Evolutionary conservation across 2,329 filamentous ascomycete species (phyloP).

Genomic region (Cercospora zeina): DNA sequence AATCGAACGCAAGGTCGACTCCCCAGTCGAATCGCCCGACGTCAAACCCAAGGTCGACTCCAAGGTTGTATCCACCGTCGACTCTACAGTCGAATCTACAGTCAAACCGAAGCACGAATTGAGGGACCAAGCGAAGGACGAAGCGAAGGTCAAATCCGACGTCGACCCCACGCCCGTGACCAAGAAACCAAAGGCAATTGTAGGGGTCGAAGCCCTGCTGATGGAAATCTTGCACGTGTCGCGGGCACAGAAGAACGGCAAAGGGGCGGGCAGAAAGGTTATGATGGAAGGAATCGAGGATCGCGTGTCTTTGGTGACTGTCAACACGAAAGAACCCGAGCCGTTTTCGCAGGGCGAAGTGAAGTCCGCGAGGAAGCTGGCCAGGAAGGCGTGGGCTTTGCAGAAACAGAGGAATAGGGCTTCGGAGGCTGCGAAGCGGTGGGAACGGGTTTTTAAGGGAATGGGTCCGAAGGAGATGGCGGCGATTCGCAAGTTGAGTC

Average conservation of each 20-base stretch:
- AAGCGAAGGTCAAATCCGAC: too few species aligned
- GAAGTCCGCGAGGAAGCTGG: conserved; percentile 23
- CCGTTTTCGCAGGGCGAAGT: conserved; percentile 25
- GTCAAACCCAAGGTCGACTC: too few species aligned
- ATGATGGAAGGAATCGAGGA: conserved; percentile 20
- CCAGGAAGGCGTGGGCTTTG: conserved; percentile 24
- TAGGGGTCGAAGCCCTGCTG: conserved; percentile 17
- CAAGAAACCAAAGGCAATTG: conserved; percentile 23
- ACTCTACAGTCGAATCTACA: too few species aligned
- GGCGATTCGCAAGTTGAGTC: too few species aligned
- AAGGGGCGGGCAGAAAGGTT: conserved; percentile 6
- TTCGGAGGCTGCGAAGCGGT: background rate
- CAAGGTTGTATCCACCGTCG: too few species aligned
- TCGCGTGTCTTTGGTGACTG: conserved; percentile 22
- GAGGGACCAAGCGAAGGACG: too few species aligned
- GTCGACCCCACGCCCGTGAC: too few species aligned
- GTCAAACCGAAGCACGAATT: too few species aligned
- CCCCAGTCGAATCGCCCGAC: too few species aligned
- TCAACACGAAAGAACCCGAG: conserved; percentile 5
- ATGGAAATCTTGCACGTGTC: conserved; percentile 22
- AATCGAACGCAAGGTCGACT: too few species aligned
- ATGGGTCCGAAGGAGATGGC: too few species aligned
- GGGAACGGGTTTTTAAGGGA: too few species aligned
- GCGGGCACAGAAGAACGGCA: conserved; percentile 11
- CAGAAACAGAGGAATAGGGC: conserved; percentile 22